Conservation (phyloP, 225 moss, liverwort and hornwort species). For the Climacium dendroides region DNA sequence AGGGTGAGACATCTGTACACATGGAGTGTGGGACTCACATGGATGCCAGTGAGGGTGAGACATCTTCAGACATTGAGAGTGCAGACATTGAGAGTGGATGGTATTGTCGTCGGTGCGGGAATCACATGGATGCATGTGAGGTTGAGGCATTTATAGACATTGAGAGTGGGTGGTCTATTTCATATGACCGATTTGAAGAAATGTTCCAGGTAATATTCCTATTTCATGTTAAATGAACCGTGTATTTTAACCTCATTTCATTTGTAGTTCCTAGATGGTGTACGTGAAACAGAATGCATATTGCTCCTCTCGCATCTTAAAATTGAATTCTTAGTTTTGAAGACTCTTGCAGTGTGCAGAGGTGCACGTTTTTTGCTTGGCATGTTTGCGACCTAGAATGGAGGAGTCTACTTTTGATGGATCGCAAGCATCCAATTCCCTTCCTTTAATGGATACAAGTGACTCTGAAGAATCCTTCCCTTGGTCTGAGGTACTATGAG, state of each 20-base stretch:
- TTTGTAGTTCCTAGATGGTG: neutral
- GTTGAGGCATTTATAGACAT: no score
- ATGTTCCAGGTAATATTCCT: slow-evolving; percentile 42
- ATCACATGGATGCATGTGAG: no score
- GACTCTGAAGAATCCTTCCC: slow-evolving; percentile 57
- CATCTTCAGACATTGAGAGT: no score
- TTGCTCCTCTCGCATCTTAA: neutral
- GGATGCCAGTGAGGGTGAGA: no score
- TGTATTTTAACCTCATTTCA: neutral
- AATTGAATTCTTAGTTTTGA: neutral
- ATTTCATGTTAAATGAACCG: neutral
- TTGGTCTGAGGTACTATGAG: slow-evolving; percentile 45
- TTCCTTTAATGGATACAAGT: slow-evolving; percentile 55
- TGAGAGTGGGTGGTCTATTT: neutral
- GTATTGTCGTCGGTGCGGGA: no score
- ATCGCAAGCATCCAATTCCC: slow-evolving; percentile 23
- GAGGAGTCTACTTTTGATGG: slow-evolving; percentile 61
- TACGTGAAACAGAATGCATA: neutral
- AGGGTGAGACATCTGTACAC: no score
- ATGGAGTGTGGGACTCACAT: no score
- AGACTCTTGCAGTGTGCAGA: slow-evolving; percentile 49
- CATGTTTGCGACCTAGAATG: slow-evolving; percentile 47
- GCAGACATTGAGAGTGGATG: no score
- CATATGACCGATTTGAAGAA: slow-evolving; percentile 39
- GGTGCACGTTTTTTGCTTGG: slow-evolving; percentile 65